Conservation (phyloP, 352 stramenopile genomes). For the Pythium insidiosum region DNA sequence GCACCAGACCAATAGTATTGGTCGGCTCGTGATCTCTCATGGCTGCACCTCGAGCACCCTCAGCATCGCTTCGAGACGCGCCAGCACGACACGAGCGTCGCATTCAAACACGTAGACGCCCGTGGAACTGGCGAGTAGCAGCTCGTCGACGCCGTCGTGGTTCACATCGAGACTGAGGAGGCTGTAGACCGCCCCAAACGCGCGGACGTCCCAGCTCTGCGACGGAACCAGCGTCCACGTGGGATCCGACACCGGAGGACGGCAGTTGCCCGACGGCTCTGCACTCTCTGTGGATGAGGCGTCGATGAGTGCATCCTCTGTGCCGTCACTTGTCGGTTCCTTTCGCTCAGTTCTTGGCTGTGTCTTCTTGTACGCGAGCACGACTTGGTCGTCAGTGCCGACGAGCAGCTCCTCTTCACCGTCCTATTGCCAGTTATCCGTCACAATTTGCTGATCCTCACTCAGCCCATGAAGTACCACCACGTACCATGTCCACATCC, state of each 20-base stretch:
- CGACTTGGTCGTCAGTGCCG: constrained; percentile 45
- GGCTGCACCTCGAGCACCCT: not conserved
- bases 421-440: constrained; percentile 22
- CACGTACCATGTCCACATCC: constrained; percentile 59
- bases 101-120: constrained; percentile 63
- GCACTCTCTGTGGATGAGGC: not conserved
- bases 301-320: not conserved
- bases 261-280: not conserved
- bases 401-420: constrained; percentile 47
- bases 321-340: not conserved
- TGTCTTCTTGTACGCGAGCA: constrained; percentile 38
- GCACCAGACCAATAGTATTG: too few species aligned
- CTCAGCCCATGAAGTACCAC: not conserved
- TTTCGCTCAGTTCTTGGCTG: constrained; percentile 7
- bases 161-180: constrained; percentile 63
- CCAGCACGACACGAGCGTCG: constrained; percentile 21
- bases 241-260: constrained; percentile 2
- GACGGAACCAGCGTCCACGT: constrained; percentile 24
- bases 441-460: not conserved
- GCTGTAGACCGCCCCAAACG: constrained; percentile 66
- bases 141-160: constrained; percentile 45
- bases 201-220: constrained; percentile 35
- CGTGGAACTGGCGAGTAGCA: constrained; percentile 55
- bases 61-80: constrained; percentile 16
- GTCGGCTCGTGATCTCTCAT: not conserved